phyloP scores from a whole-genome alignment of 768 basidiomycete species.

The Tulasnella sp. region DNA sequence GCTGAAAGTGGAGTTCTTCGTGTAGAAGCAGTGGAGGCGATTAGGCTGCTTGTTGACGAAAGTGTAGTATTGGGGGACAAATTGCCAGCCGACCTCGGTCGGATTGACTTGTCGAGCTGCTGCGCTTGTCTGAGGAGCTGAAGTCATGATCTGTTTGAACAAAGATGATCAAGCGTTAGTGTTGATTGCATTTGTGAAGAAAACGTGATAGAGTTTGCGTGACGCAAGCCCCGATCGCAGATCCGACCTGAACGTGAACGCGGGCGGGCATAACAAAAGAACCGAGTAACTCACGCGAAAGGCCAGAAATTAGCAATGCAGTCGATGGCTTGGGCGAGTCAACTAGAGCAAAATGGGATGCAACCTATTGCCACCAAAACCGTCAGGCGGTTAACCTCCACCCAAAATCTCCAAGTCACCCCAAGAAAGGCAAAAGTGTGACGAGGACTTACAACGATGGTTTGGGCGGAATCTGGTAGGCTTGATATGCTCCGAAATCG shows the following conservation, averaged over 20 bases:
- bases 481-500: not conserved
- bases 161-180: not conserved
- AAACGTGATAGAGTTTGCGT: not conserved
- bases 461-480: not conserved
- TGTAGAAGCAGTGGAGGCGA: constrained; percentile 98
- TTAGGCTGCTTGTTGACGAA: constrained; percentile 97
- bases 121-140: not conserved
- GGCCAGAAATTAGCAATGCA: not conserved
- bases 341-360: not conserved
- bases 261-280: not conserved
- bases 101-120: constrained; percentile 32
- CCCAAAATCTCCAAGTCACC: not conserved
- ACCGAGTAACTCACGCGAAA: not conserved
- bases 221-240: constrained; percentile 9
- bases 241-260: not conserved
- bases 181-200: not conserved
- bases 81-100: constrained; percentile 98
- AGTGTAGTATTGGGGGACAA: constrained; percentile 98
- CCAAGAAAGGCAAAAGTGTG: not conserved
- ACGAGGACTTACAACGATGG: not conserved
- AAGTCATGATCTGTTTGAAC: not conserved
- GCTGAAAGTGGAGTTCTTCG: constrained; percentile 93
- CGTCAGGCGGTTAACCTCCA: not conserved
- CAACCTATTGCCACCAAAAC: not conserved
- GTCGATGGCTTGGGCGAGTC: not conserved